Evolutionary conservation across 2,329 filamentous ascomycete genomes (phyloP), one percentile per base, ranked within the genome.

Genomic region (Fusarium concolor): DNA sequence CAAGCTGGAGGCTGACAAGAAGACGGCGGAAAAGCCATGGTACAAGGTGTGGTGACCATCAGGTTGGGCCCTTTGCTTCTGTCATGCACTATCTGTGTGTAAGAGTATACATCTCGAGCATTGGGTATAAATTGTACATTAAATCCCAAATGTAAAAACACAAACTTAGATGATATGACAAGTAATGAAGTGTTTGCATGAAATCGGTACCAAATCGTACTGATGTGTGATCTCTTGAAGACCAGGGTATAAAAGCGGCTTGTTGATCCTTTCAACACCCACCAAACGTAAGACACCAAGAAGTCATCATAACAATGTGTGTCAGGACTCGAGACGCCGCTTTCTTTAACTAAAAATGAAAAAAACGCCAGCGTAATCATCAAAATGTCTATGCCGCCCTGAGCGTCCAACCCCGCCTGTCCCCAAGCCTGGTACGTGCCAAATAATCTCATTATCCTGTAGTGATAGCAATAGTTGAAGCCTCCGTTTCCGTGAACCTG

Each of bases 21-120:
- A 75, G 61, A 75, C 78, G 35, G 74, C 76, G 43, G 77, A 77
- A 50, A 83, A 76, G 73, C 76, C 81, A 24, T 87, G 86, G 86
- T 88, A 86, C 75, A 86, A 81, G 75, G 80, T 88, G 61, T 89
- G 86, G 86, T 89, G 70, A 68, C 33, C 56, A 51, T 54, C 22
- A 28, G 24, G 35, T 46, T 50, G 14, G 41, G 37, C 38, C 38
- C 17, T 15, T 56, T 38, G 41, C 42, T 22, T 41, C 26, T 50
- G 50, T 14, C 38, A 56, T 74, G 70, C 74, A 71, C 51, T 56
- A 66, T 65, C 43, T 60, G 38, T 68, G 68, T 73, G 70, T 73
- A 73, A 59, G 55, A 68, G 55, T 74, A 71, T 65, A 54, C 65
- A 54, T 67, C 56, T 49, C 45, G 29, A 10, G 57, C 26, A 55